Base-by-base conservation (phyloP, 2,329 filamentous ascomycete species). In the Rhinocladiella mackenziei region DNA sequence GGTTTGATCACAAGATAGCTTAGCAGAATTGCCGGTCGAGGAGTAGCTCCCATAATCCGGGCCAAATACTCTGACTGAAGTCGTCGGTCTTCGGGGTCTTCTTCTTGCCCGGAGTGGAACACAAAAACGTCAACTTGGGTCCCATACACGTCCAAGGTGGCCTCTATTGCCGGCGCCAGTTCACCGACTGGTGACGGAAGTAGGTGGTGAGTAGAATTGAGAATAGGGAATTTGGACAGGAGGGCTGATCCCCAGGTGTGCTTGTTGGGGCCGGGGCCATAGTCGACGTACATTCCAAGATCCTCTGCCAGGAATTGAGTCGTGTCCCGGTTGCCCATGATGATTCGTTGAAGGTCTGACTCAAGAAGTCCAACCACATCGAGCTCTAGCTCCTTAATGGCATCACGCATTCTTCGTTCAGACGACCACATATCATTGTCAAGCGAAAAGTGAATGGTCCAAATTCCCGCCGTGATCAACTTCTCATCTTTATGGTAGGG, bases 401-500 rank as follows among this genome's bases (percentile, higher is more conserved):
- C 74, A 70, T 96, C 84, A 46, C 87, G 84, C 81, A 95, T 94
- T 52, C 92, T 89, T 58, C 86, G 81, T 66, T 98, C 92, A 0
- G 91, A 95, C 7, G 87, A 91, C 88, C 89, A 97, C 89, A 97
- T 96, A 64, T 96, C 86, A 58, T 98, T 97, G 69, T 98, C 92
- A 14, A 98, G 80, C 10, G 86, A 89, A 65, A 98, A 98, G 69
- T 98, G 92, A 43, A 97, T 89, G 0, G 92, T 98, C 92, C 92
- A 98, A 64, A 98, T 97, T 56, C 92, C 92, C 1, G 89, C 88
- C 0, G 94, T 97, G 47, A 96, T 76, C 40, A 94, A 71, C 56
- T 92, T 92, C 52, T 89, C 84, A 40, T 95, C 81, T 26, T 80
- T 78, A 62, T 98, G 91, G 65, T 97, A 89, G 0, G 92, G 86